phyloP scores from a whole-genome alignment of 441 rosid genomes.

The Adansonia rubrostipa region DNA sequence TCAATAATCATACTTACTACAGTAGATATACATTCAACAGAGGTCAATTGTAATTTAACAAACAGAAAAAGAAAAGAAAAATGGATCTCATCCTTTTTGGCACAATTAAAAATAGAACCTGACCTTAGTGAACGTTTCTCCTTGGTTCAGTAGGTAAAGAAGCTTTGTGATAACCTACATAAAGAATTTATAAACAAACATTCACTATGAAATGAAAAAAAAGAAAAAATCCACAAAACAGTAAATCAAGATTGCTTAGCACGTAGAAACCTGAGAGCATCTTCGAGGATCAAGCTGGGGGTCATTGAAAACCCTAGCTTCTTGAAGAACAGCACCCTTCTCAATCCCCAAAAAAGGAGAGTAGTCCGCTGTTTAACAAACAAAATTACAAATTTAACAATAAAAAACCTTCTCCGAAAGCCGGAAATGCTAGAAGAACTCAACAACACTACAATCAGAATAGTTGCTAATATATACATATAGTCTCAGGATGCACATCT shows the following conservation, averaged over 20 bases:
- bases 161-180: conserved; percentile 90
- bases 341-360: conserved; percentile 98
- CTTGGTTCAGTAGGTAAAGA: conserved; percentile 95
- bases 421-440: conserved; percentile 17
- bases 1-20: conserved; percentile 16
- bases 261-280: conserved; percentile 89
- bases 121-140: conserved; percentile 94
- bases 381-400: conserved; percentile 27
- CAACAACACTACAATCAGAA: conserved; percentile 11
- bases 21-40: not conserved
- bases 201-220: not conserved
- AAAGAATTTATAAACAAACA: conserved; percentile 29
- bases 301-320: conserved; percentile 95
- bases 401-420: not conserved
- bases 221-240: conserved; percentile 10
- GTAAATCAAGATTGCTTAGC: conserved; percentile 4
- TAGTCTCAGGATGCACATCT: conserved; percentile 26
- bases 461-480: conserved; percentile 7
- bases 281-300: conserved; percentile 96
- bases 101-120: conserved; percentile 22
- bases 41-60: not conserved
- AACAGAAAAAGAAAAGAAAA: not conserved
- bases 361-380: conserved; percentile 68
- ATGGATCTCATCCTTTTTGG: not conserved
- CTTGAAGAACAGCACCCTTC: conserved; percentile 99